These are phyloP conservation scores for Colletotrichum theobromicola DNA, from an alignment of 2,329 filamentous ascomycete species.

Conservation along the genomic window DNA sequence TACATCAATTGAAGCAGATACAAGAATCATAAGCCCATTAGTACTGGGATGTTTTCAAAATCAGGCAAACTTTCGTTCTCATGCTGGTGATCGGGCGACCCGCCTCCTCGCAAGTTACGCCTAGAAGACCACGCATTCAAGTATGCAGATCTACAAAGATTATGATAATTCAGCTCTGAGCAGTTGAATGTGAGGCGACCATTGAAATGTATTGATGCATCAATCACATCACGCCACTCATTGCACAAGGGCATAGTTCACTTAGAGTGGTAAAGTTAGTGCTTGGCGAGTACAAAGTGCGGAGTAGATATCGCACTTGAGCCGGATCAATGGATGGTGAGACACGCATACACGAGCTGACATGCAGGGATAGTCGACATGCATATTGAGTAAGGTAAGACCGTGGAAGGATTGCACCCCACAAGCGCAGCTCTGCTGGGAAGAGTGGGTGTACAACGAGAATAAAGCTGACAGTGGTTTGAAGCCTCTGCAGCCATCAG, in stretches of 20 bases:
- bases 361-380: not conserved
- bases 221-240: not conserved
- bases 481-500: not conserved
- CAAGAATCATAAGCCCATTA: too few species aligned
- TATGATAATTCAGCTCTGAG: too few species aligned
- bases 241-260: not conserved
- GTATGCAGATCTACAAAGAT: too few species aligned
- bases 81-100: not conserved
- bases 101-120: not conserved
- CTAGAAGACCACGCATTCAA: not conserved
- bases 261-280: too few species aligned
- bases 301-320: not conserved
- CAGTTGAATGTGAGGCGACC: not conserved
- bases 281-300: too few species aligned
- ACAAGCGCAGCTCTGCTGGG: not conserved
- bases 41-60: too few species aligned
- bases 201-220: not conserved
- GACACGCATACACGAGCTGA: constrained; percentile 14
- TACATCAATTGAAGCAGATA: not conserved
- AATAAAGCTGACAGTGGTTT: not conserved
- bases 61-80: not conserved
- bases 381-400: not conserved
- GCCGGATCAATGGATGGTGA: not conserved
- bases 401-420: not conserved
- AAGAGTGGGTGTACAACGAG: too few species aligned